Evolutionary conservation across 2,329 filamentous ascomycete genomes (phyloP), one percentile per base, ranked within the genome.

Genomic region (Curvularia eragrostidis): DNA sequence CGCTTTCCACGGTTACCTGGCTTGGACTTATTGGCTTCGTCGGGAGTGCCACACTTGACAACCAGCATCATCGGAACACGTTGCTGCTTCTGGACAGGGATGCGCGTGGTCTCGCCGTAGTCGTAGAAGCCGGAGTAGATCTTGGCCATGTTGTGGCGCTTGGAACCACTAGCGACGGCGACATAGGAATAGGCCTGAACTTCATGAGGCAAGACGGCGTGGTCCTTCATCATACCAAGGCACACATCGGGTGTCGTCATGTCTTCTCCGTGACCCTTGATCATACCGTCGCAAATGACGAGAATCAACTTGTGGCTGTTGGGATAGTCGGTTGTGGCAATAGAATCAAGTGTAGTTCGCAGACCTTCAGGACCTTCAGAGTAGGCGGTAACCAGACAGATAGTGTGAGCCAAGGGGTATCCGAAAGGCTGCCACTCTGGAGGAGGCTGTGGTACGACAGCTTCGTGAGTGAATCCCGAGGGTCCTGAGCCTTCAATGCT

Each of bases 141-240:
- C 83, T 98, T 97, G 69, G 95, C 94, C 95, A 98, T 99, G 80
- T 98, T 99, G 86, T 99, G 96, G 69, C 95, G 89, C 82, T 99
- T 99, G 48, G 93, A 91, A 57, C 95, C 95, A 74, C 91, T 95
- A 39, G 95, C 92, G 32, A 99, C 94, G 12, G 95, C 96, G 50
- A 99, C 95, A 67, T 99, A 99, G 0, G 94, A 98, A 78, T 93
- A 97, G 0, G 93, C 85, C 70, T 92, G 84, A 1, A 98, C 95
- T 58, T 97, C 89, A 26, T 96, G 87, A 0, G 88, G 89, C 5
- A 87, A 85, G 7, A 93, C 84, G 2, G 91, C 89, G 71, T 92
- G 89, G 68, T 99, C 95, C 74, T 90, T 95, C 88, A 99, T 91
- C 95, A 99, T 99, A 70, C 87, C 84, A 54, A 99, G 81, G 65